Percentiles rank a stretch among this genome's conserved stretches.
These are phyloP conservation scores for Hypoxylon sp. DNA, from an alignment of 2,329 filamentous ascomycete species.

Conservation along the genomic window DNA sequence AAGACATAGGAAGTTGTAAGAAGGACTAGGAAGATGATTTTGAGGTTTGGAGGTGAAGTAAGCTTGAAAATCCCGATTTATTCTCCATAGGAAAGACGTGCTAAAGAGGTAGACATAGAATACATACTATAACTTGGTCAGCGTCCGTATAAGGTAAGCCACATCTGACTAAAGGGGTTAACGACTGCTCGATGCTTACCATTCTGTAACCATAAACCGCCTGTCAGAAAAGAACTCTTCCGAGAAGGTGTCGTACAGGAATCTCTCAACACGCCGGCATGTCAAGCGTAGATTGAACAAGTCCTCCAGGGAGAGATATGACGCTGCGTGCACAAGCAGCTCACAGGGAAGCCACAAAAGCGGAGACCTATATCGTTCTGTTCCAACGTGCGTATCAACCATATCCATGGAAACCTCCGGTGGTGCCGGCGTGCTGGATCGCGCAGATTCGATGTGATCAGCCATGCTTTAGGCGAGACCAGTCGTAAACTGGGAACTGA, in stretches of 20 bases:
- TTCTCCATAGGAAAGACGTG: neutral
- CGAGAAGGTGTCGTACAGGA: conserved; percentile 42
- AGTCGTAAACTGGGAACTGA: neutral
- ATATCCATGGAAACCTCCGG: conserved; percentile 16
- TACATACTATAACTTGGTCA: conserved; percentile 29
- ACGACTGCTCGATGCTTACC: conserved; percentile 16
- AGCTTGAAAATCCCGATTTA: neutral
- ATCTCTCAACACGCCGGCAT: conserved; percentile 39
- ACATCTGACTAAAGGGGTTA: neutral
- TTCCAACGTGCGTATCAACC: conserved; percentile 25
- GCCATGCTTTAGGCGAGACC: conserved; percentile 19
- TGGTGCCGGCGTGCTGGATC: conserved; percentile 13
- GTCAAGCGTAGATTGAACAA: conserved; percentile 43
- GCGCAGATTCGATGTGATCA: conserved; percentile 11
- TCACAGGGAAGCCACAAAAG: conserved; percentile 45
- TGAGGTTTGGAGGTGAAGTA: neutral
- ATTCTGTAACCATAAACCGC: conserved; percentile 45
- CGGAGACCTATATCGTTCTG: conserved; percentile 25
- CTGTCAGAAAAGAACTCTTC: conserved; percentile 45
- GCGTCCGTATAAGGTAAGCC: neutral
- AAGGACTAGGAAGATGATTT: neutral
- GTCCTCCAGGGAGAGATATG: conserved; percentile 39
- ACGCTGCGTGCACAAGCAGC: conserved; percentile 42
- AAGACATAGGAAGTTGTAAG: neutral
- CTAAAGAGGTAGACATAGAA: neutral